phyloP scores from a whole-genome alignment of 2,329 filamentous ascomycete species.

The Didymella lethalis region DNA sequence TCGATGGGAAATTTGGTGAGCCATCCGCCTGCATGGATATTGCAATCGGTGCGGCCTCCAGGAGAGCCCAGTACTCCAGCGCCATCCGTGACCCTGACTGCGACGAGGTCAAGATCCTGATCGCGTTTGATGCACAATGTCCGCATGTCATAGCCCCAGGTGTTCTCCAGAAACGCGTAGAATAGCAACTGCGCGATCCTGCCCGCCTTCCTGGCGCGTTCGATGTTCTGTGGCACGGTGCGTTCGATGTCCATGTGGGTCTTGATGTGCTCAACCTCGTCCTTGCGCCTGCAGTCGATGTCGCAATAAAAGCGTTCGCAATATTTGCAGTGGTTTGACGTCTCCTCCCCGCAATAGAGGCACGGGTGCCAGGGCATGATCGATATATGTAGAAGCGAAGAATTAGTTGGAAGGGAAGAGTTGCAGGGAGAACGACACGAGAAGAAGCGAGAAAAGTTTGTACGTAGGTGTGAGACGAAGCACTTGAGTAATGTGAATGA shows the following conservation, averaged over 20 bases:
- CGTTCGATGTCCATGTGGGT: conserved; percentile 5
- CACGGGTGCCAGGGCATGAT: conserved; percentile 19
- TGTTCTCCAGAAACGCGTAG: conserved; percentile 24
- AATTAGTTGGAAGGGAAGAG: background rate
- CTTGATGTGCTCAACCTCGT: conserved; percentile 16
- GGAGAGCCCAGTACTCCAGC: conserved; percentile 16
- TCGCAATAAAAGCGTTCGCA: conserved; percentile 24
- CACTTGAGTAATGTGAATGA: background rate
- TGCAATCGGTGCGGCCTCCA: conserved; percentile 16
- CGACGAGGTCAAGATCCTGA: conserved; percentile 8
- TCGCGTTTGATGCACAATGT: conserved; percentile 14
- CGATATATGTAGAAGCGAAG: background rate
- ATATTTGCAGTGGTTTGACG: conserved; percentile 14
- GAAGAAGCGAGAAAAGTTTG: background rate
- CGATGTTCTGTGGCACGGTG: conserved; percentile 6
- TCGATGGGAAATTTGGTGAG: conserved; percentile 22
- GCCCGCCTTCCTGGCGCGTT: conserved; percentile 21
- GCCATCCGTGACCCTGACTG: conserved; percentile 21
- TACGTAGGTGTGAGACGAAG: background rate
- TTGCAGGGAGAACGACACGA: background rate
- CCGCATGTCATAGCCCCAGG: conserved; percentile 29
- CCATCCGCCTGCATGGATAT: conserved; percentile 23
- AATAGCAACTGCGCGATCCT: conserved; percentile 24
- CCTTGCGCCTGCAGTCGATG: conserved; percentile 9
- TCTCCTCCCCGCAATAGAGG: conserved; percentile 14